phyloP scores from a whole-genome alignment of 1,284 basidiomycete species.

The Coniophora puteana region DNA sequence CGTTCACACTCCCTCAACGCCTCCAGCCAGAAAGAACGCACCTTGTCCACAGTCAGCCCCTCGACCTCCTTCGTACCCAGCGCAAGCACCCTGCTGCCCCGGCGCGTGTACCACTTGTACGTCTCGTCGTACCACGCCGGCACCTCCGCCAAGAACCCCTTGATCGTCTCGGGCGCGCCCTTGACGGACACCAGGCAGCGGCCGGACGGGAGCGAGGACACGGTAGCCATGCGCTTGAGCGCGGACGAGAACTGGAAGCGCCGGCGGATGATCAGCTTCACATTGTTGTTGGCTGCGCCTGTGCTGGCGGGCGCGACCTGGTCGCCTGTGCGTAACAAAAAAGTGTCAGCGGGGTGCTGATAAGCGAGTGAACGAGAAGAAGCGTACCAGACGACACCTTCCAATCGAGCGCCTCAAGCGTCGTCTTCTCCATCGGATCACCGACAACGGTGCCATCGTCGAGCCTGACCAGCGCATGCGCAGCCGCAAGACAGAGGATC shows the following conservation, averaged over 20 bases:
- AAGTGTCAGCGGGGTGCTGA: constrained; percentile 2
- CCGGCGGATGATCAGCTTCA: constrained; percentile 70
- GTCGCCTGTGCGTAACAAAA: constrained; percentile 45
- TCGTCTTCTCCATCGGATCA: constrained; percentile 99
- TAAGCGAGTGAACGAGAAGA: constrained; percentile 4
- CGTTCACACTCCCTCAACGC: background rate
- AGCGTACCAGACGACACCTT: constrained; percentile 68
- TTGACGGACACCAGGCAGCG: constrained; percentile 74
- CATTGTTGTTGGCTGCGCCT: constrained; percentile 51
- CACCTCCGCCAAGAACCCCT: constrained; percentile 72
- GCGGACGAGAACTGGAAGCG: constrained; percentile 96
- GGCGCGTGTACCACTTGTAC: constrained; percentile 89
- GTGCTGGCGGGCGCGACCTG: constrained; percentile 56
- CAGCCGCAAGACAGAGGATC: constrained; percentile 85
- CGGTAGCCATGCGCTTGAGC: constrained; percentile 93
- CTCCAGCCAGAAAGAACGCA: constrained; percentile 27
- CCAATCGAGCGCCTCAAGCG: constrained; percentile 92
- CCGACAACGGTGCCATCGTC: constrained; percentile 93
- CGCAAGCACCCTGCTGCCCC: constrained; percentile 89
- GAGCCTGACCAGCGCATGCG: constrained; percentile 92
- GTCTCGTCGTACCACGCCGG: constrained; percentile 87
- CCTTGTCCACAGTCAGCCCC: constrained; percentile 62
- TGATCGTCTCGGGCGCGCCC: constrained; percentile 94
- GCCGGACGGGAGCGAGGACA: constrained; percentile 68
- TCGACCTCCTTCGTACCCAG: constrained; percentile 84